Evolutionary conservation across 768 basidiomycete genomes (phyloP).

Genomic region (Tricholoma sp.): DNA sequence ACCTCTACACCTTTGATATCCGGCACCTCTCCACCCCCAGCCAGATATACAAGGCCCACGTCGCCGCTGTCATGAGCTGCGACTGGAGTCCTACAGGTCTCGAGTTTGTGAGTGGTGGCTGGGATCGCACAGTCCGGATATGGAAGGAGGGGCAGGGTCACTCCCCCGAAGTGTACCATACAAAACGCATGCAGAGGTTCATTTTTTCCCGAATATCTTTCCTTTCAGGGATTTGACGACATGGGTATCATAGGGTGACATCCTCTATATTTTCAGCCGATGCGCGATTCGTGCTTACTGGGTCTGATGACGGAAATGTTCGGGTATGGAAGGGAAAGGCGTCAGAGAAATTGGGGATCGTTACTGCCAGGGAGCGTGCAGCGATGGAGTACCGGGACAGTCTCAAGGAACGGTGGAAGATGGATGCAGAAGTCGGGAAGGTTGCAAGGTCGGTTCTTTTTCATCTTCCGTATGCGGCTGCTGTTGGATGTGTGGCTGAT

Average conservation of each 20-base stretch:
- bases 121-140: slow-evolving; percentile 91
- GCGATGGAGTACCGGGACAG: slow-evolving; percentile 90
- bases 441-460: slow-evolving; percentile 63
- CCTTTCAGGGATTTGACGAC: not conserved
- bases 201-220: slow-evolving; percentile 8
- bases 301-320: slow-evolving; percentile 94
- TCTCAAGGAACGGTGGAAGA: slow-evolving; percentile 85
- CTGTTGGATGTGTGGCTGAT: slow-evolving; percentile 3
- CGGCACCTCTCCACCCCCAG: slow-evolving; percentile 76
- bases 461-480: not conserved
- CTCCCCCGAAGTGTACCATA: slow-evolving; percentile 89
- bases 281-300: slow-evolving; percentile 84
- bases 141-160: slow-evolving; percentile 87
- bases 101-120: slow-evolving; percentile 94
- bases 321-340: slow-evolving; percentile 94
- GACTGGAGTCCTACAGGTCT: slow-evolving; percentile 97
- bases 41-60: slow-evolving; percentile 96
- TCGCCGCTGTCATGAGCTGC: slow-evolving; percentile 93
- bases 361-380: slow-evolving; percentile 87
- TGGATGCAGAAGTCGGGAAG: slow-evolving; percentile 75
- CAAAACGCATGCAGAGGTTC: slow-evolving; percentile 97
- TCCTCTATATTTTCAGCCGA: slow-evolving; percentile 87
- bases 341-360: slow-evolving; percentile 84
- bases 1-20: slow-evolving; percentile 96
- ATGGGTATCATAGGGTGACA: slow-evolving; percentile 56